These are phyloP conservation scores for Mycena chlorophos DNA, from an alignment of 768 basidiomycete genomes.

Conservation along the genomic window DNA sequence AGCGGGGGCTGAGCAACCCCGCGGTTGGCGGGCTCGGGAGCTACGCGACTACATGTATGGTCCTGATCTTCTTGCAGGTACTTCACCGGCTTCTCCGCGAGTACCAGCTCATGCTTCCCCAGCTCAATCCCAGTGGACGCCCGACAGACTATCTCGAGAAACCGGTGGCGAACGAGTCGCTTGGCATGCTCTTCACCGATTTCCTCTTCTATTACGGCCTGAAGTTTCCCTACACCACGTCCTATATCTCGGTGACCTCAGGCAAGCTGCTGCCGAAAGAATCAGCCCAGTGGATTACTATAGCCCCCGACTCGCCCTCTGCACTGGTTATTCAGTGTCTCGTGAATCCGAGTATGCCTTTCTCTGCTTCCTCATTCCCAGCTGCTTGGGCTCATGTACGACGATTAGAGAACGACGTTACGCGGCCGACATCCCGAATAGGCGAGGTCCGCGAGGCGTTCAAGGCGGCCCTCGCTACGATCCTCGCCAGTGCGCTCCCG, in stretches of 20 bases:
- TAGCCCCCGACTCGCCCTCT: slow-evolving; percentile 25
- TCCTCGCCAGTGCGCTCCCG: slow-evolving; percentile 27
- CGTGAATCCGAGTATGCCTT: slow-evolving; percentile 39
- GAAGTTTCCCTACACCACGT: slow-evolving; percentile 39
- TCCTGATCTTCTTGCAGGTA: slow-evolving; percentile 71
- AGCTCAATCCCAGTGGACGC: slow-evolving; percentile 66
- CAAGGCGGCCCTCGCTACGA: slow-evolving; percentile 29
- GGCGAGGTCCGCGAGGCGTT: slow-evolving; percentile 35
- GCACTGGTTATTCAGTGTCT: slow-evolving; percentile 44
- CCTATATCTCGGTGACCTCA: slow-evolving; percentile 41
- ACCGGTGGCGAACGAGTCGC: slow-evolving; percentile 49
- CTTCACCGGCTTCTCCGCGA: slow-evolving; percentile 15
- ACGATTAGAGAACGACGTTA: slow-evolving; percentile 41
- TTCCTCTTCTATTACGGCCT: slow-evolving; percentile 68
- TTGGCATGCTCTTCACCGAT: slow-evolving; percentile 62
- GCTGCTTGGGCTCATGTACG: neutral
- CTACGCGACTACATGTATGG: slow-evolving; percentile 64
- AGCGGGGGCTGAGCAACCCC: slow-evolving; percentile 62
- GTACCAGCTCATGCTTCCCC: neutral
- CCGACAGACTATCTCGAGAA: slow-evolving; percentile 42
- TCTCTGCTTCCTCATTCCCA: neutral
- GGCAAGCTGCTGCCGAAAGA: slow-evolving; percentile 38
- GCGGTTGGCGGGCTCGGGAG: slow-evolving; percentile 63
- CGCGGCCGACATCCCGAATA: slow-evolving; percentile 35
- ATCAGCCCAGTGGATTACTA: slow-evolving; percentile 34